Evolutionary conservation across 208 protist genomes (phyloP).

Genomic region (Herpetomonas muscarum): DNA sequence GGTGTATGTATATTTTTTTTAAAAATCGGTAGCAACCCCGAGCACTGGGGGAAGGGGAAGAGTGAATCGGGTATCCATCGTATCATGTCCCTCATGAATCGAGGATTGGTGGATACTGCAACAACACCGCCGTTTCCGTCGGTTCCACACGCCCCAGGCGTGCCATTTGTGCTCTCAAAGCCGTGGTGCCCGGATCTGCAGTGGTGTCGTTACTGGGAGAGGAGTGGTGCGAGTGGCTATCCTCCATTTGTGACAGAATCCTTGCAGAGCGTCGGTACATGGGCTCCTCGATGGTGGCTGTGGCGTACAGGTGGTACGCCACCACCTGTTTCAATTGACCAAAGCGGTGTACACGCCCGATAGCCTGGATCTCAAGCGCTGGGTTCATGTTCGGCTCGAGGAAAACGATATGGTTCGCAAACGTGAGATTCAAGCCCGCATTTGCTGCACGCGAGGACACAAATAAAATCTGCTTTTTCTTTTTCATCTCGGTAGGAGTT

Average conservation of each 20-base stretch:
- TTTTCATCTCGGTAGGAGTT: not conserved
- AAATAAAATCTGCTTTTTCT: conserved; percentile 34
- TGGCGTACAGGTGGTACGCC: conserved; percentile 42
- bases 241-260: conserved; percentile 12
- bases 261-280: conserved; percentile 32
- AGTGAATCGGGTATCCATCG: too few relatives aligned
- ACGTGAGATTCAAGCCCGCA: conserved; percentile 66
- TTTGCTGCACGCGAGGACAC: conserved; percentile 52
- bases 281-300: conserved; percentile 45
- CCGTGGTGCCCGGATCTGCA: not conserved
- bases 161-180: not conserved
- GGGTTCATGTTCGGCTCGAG: conserved; percentile 71
- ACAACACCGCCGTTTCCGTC: not conserved
- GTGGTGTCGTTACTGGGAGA: not conserved
- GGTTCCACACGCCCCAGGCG: not conserved
- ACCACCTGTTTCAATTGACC: conserved; percentile 71
- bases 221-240: not conserved
- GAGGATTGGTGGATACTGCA: not conserved
- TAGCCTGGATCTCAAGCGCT: conserved; percentile 66
- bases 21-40: too few relatives aligned
- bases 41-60: too few relatives aligned
- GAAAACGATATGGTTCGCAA: conserved; percentile 74
- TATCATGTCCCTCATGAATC: too few relatives aligned
- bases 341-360: conserved; percentile 86
- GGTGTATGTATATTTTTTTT: too few relatives aligned